A percentile compares a stretch with the other conserved stretches of the same genome.
Conservation (phyloP, 108 stramenopile genomes). For the Nannochloropsis gaditana region DNA sequence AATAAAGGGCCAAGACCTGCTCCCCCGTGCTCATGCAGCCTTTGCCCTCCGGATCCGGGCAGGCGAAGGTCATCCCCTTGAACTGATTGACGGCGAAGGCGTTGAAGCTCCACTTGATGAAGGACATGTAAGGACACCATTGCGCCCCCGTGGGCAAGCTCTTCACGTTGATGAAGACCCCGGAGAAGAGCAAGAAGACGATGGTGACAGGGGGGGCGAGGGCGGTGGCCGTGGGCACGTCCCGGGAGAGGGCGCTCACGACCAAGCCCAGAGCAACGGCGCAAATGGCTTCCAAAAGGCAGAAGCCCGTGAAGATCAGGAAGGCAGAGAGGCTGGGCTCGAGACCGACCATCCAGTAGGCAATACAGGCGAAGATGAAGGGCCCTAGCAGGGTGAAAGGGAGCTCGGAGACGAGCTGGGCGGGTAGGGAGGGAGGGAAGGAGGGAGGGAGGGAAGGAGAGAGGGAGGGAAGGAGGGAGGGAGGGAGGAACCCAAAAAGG, state of each 20-base stretch:
- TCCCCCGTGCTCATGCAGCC: not conserved
- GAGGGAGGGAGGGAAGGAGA: not conserved
- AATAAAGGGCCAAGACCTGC: not conserved
- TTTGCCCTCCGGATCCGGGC: not conserved
- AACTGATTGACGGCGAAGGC: conserved; percentile 1
- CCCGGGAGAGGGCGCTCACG: not conserved
- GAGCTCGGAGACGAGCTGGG: not conserved
- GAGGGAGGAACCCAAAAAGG: not conserved
- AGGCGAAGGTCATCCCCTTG: not conserved
- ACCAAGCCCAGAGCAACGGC: not conserved
- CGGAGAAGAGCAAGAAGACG: not conserved
- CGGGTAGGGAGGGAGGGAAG: not conserved
- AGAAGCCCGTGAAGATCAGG: not conserved
- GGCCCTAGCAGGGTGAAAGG: conserved; percentile 9
- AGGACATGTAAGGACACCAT: conserved; percentile 20
- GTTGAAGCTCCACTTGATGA: conserved; percentile 16
- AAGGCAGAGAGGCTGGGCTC: conserved; percentile 1
- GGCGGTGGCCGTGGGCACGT: not conserved
- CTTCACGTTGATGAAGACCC: conserved; percentile 13
- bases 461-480: not conserved
- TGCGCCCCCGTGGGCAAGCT: not conserved
- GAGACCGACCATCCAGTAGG: not conserved
- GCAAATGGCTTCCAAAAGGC: conserved; percentile 7
- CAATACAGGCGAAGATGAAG: conserved; percentile 6
- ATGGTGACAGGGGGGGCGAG: not conserved